Conservation (phyloP, 352 stramenopile genomes). For the Aphanomyces astaci region DNA sequence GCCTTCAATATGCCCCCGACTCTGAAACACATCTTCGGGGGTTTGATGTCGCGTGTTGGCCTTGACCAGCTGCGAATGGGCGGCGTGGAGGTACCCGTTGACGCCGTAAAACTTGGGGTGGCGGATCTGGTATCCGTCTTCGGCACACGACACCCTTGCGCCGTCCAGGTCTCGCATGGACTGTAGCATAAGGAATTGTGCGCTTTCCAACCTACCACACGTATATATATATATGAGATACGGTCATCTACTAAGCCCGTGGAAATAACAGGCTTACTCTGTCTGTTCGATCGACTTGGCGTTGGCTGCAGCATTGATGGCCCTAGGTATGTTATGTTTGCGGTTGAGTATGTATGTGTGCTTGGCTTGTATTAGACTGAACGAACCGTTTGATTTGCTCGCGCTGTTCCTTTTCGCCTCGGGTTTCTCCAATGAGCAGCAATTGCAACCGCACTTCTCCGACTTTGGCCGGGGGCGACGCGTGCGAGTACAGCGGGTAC, state of each 20-base stretch:
- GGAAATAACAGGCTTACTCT: conserved; percentile 33
- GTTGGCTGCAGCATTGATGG: conserved; percentile 7
- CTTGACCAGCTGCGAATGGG: conserved; percentile 50
- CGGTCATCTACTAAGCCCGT: too few relatives aligned
- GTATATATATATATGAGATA: too few relatives aligned
- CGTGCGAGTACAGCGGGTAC: conserved; percentile 31
- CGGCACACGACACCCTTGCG: conserved; percentile 51
- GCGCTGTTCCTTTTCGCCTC: conserved; percentile 53
- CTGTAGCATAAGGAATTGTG: conserved; percentile 50
- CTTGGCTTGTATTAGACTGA: background rate
- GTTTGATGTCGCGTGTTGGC: conserved; percentile 48
- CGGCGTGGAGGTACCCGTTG: conserved; percentile 65
- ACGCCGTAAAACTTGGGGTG: conserved; percentile 72
- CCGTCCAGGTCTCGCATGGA: conserved; percentile 62
- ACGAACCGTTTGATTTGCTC: conserved; percentile 30
- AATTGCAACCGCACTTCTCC: conserved; percentile 49
- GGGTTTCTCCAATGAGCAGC: conserved; percentile 48
- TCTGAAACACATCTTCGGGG: conserved; percentile 53
- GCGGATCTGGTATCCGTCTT: conserved; percentile 47
- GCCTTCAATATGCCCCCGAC: conserved; percentile 41
- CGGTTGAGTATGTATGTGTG: too few relatives aligned
- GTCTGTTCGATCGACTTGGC: conserved; percentile 54
- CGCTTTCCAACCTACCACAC: conserved; percentile 45
- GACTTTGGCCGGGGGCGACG: conserved; percentile 34
- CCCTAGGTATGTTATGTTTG: background rate